Percentiles rank a stretch among this genome's conserved stretches.
Conservation (phyloP, 2,329 filamentous ascomycete genomes). For the Penicillium sp. region DNA sequence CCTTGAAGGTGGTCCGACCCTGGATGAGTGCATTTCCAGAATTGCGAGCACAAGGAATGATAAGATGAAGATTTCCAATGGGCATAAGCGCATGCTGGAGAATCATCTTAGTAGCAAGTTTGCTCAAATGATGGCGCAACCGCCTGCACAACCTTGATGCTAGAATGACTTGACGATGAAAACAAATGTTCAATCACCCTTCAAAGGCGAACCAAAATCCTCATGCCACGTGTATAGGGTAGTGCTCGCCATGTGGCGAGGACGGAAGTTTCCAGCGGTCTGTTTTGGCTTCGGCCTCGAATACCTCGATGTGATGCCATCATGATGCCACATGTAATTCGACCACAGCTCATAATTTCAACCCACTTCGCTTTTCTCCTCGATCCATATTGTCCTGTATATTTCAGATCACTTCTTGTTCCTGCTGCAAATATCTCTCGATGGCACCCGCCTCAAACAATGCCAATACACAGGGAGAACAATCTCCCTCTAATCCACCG, state of each 20-base stretch:
- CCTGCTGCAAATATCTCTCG: neutral
- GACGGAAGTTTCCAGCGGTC: neutral
- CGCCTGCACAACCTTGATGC: neutral
- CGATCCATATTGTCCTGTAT: neutral
- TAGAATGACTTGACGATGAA: neutral
- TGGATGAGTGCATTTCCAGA: slow-evolving; percentile 52
- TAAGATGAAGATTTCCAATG: slow-evolving; percentile 42
- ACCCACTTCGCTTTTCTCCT: neutral
- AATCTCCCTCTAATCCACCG: slow-evolving; percentile 34
- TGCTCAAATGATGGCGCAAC: slow-evolving; percentile 8
- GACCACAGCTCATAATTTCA: neutral
- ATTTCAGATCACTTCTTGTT: neutral
- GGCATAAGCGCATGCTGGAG: slow-evolving; percentile 37
- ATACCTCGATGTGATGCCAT: neutral
- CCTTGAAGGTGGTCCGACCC: slow-evolving; percentile 41
- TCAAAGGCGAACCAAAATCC: neutral
- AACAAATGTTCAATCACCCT: neutral
- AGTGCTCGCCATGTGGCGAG: neutral
- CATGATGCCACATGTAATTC: neutral
- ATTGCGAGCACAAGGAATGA: slow-evolving; percentile 51
- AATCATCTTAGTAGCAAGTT: slow-evolving; percentile 25
- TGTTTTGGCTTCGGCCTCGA: neutral
- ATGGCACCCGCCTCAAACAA: slow-evolving; percentile 1
- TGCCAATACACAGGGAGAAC: slow-evolving; percentile 22
- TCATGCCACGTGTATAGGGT: neutral